These are phyloP conservation scores for Heracleum sosnowskyi DNA, from an alignment of 129 eudicot species.

Conservation along the genomic window DNA sequence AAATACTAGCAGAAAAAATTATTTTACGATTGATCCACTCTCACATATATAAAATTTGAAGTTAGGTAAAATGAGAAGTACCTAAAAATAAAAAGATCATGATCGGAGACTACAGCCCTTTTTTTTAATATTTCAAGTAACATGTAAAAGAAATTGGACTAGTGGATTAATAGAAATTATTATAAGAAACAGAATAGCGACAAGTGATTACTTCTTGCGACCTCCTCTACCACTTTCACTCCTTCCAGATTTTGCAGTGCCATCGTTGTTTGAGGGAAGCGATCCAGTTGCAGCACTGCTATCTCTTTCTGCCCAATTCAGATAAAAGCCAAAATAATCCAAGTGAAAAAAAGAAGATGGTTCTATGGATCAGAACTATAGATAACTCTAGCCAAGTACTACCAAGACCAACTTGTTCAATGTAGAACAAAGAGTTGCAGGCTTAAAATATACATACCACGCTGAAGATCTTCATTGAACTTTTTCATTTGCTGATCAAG, in stretches of 20 bases:
- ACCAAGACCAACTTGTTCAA: neutral
- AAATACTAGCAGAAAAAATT: neutral
- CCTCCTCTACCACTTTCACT: slow-evolving; percentile 82
- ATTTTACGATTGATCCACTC: neutral
- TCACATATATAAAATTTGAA: neutral
- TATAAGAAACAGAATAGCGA: slow-evolving; percentile 1
- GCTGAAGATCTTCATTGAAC: slow-evolving; percentile 68
- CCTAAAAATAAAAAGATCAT: neutral
- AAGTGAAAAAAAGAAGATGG: neutral
- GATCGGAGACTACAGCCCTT: neutral
- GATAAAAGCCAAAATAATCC: slow-evolving; percentile 1
- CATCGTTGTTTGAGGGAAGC: slow-evolving; percentile 37
- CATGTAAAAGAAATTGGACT: neutral
- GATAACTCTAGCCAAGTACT: neutral
- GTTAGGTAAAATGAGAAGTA: neutral
- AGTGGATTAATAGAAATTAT: neutral
- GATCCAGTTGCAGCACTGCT: slow-evolving; percentile 44
- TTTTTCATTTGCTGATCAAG: slow-evolving; percentile 84
- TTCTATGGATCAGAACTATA: neutral
- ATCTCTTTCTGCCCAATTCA: slow-evolving; percentile 57
- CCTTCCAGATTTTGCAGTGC: slow-evolving; percentile 54
- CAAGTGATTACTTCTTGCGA: slow-evolving; percentile 62
- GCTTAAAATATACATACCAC: slow-evolving; percentile 39
- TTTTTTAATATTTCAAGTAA: neutral
- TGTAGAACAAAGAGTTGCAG: neutral